Percentiles rank a stretch among this genome's conserved stretches.
Evolutionary conservation across 169 alveolate genomes (phyloP).

Genomic region (Amoebophrya sp.): DNA sequence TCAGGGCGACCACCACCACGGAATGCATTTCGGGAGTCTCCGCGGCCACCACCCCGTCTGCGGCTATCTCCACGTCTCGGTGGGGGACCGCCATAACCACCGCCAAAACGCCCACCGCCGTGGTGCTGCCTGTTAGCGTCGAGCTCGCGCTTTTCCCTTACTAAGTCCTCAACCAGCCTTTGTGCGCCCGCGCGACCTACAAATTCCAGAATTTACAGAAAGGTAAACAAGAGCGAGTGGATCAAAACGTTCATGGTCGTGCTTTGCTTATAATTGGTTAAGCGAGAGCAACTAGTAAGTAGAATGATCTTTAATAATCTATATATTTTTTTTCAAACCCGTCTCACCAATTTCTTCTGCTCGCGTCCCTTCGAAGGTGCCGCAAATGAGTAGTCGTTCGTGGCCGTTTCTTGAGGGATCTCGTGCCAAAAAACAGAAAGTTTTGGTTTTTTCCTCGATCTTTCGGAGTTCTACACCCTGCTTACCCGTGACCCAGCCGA

Average conservation of each 20-base stretch:
- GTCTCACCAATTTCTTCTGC: neutral
- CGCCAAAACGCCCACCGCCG: neutral
- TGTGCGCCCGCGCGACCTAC: neutral
- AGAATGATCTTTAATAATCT: too few relatives aligned
- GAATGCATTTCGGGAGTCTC: neutral
- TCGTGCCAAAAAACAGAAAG: conserved; percentile 29
- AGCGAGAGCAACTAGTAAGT: too few relatives aligned
- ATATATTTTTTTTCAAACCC: too few relatives aligned
- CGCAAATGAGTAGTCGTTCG: neutral
- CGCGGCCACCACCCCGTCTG: neutral
- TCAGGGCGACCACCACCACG: neutral
- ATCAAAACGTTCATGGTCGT: too few relatives aligned
- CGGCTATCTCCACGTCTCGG: neutral
- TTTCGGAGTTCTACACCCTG: conserved; percentile 17
- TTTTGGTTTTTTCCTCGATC: conserved; percentile 27
- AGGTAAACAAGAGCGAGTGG: too few relatives aligned
- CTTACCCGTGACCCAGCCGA: conserved; percentile 31
- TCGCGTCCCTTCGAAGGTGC: neutral
- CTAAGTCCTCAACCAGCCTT: neutral
- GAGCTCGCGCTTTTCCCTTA: neutral
- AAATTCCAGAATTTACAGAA: too few relatives aligned
- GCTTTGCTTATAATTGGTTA: too few relatives aligned
- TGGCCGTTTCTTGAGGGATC: neutral
- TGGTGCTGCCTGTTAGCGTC: too few relatives aligned
- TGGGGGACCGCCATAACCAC: neutral